phyloP scores from a whole-genome alignment of 352 stramenopile species.

The Globisporangium acanthophoron region DNA sequence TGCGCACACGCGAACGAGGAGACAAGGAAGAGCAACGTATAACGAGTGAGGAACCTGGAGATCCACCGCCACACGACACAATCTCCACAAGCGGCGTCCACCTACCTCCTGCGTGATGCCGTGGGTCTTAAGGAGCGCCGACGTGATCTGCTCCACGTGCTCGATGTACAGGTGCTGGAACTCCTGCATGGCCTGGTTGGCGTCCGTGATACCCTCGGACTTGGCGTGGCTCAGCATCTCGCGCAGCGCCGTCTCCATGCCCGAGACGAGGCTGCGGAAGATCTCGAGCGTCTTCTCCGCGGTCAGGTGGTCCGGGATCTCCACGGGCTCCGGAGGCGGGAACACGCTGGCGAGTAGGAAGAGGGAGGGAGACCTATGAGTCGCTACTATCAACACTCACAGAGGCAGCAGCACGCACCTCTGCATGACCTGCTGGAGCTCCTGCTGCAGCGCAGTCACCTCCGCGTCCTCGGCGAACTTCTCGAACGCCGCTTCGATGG shows the following conservation, averaged over 20 bases:
- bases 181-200: constrained; percentile 61
- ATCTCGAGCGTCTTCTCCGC: constrained; percentile 65
- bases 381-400: too few relatives aligned
- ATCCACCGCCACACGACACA: not conserved
- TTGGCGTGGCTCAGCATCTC: constrained; percentile 71
- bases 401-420: constrained; percentile 20
- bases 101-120: constrained; percentile 57
- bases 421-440: constrained; percentile 68
- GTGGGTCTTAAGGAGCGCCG: constrained; percentile 58
- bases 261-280: constrained; percentile 54
- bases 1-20: not conserved
- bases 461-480: constrained; percentile 57
- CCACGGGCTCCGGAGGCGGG: constrained; percentile 37
- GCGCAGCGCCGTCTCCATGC: constrained; percentile 74
- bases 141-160: constrained; percentile 65
- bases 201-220: constrained; percentile 68
- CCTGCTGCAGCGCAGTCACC: constrained; percentile 52
- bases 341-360: constrained; percentile 37
- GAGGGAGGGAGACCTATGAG: too few relatives aligned
- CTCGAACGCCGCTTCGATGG: constrained; percentile 54
- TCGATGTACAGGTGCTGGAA: constrained; percentile 73
- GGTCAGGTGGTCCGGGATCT: constrained; percentile 65
- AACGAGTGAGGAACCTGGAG: not conserved
- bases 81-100: not conserved
- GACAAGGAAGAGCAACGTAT: not conserved